These are phyloP conservation scores for Rhodotorula sp. DNA, from an alignment of 1,284 basidiomycete species.

Conservation along the genomic window DNA sequence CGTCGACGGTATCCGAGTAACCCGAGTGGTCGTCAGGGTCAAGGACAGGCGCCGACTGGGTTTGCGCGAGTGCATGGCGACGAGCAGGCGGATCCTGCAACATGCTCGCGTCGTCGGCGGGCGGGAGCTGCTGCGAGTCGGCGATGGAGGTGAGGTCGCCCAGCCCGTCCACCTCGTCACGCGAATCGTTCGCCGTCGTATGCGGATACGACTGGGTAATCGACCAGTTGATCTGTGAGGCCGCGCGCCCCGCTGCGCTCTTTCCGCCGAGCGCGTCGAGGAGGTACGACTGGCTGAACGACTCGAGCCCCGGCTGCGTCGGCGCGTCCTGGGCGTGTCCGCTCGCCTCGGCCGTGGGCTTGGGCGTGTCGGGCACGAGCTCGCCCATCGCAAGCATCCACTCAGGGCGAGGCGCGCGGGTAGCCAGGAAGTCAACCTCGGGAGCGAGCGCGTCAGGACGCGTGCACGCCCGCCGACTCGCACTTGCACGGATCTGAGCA, in stretches of 20 bases:
- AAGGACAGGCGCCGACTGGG: neutral
- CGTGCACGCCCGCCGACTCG: neutral
- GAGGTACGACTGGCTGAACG: neutral
- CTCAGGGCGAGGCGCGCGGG: neutral
- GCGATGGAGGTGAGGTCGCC: neutral
- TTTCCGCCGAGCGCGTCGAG: neutral
- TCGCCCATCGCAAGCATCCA: neutral
- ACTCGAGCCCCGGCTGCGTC: neutral
- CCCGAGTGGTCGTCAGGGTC: neutral
- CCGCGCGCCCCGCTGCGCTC: too few species aligned
- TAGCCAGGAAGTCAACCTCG: too few species aligned
- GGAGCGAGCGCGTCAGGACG: neutral
- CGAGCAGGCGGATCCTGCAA: neutral
- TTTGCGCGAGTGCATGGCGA: neutral
- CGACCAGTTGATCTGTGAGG: neutral
- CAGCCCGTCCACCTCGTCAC: neutral
- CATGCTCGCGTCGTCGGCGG: neutral
- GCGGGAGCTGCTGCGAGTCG: constrained; percentile 8
- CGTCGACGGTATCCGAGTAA: neutral
- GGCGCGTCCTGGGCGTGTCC: neutral
- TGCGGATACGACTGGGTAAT: too few species aligned
- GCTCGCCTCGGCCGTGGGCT: neutral
- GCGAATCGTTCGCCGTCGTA: too few species aligned
- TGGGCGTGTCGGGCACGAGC: constrained; percentile 23
- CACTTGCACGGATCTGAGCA: too few species aligned